Base-by-base conservation (phyloP, 2,329 filamentous ascomycete species). In the Epicoccum sorghinum region DNA sequence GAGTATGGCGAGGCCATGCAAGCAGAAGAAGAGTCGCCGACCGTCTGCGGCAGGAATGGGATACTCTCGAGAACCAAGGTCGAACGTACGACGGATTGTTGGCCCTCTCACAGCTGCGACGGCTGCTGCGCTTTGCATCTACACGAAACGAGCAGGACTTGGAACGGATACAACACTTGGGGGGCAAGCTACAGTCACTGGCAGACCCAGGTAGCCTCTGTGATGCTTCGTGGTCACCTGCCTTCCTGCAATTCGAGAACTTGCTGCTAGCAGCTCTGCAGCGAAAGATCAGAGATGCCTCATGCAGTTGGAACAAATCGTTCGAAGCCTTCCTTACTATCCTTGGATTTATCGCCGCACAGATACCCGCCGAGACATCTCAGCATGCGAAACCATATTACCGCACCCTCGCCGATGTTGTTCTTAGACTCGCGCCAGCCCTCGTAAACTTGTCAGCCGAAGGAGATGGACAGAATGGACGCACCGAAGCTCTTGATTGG, bases 1-100 rank as follows among this genome's bases (percentile, higher is more conserved):
- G 85, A 61, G 79, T 83, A 74, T 98, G 93, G 93, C 85, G 93
- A 72, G 92, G 92, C 12, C 84, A 96, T 73, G 81, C 74, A 52
- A 80, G 79, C 54, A 85, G 93, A 64, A 81, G 78, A 55, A 70
- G 74, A 45, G 78, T 90, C 58, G 85, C 85, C 59, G 76, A 82
- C 41, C 67, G 49, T 86, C 84, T 77, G 57, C 74, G 76, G 49
- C 58, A 62, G 10, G 59, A 67, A n/a, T 62, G 67, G 51, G 74
- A 76, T 53, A 59, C 65, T 4, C 56, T 62, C 1, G 71, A 78
- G 59, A 47, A 38, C 3, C 29, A 49, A 8, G 25, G 53, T 66
- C 59, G 54, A 7, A 62, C 71, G 18, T 80, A 80, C 57, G 52
- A 43, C 29, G 70, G 74, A 44, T 71, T 71, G 5, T 72, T 77